These are phyloP conservation scores for Cladophialophora bantiana DNA, from an alignment of 2,329 filamentous ascomycete genomes.

Conservation along the genomic window DNA sequence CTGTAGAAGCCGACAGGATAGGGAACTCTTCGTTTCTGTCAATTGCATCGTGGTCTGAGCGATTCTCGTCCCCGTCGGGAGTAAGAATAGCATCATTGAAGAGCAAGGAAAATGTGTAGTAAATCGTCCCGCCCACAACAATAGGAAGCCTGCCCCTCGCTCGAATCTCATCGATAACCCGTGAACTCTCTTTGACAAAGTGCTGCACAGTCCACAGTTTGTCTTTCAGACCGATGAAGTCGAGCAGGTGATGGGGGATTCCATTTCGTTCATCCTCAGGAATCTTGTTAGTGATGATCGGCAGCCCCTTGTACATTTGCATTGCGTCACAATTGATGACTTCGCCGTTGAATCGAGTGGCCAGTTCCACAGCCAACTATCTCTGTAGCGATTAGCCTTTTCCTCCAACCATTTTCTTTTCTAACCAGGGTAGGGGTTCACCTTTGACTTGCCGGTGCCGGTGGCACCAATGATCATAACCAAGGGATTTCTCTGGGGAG, in stretches of 20 bases:
- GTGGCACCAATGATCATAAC: slow-evolving; percentile 87
- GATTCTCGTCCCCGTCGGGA: slow-evolving; percentile 37
- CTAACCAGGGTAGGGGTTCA: slow-evolving; percentile 50
- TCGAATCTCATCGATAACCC: slow-evolving; percentile 78
- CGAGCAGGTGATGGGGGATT: slow-evolving; percentile 86
- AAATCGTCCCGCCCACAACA: slow-evolving; percentile 92
- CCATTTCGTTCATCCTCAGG: slow-evolving; percentile 74
- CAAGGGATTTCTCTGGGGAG: slow-evolving; percentile 61
- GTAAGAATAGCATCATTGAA: slow-evolving; percentile 74
- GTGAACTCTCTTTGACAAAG: slow-evolving; percentile 74
- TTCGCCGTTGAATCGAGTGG: slow-evolving; percentile 83
- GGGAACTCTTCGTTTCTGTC: slow-evolving; percentile 52
- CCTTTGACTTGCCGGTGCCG: slow-evolving; percentile 91
- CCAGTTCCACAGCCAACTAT: slow-evolving; percentile 88
- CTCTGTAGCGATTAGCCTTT: slow-evolving; percentile 42
- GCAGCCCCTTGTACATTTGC: slow-evolving; percentile 92
- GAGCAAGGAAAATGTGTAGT: slow-evolving; percentile 88
- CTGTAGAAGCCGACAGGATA: slow-evolving; percentile 74
- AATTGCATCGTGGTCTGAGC: slow-evolving; percentile 40
- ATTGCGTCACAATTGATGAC: slow-evolving; percentile 98
- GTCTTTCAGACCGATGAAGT: slow-evolving; percentile 75
- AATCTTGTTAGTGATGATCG: slow-evolving; percentile 96
- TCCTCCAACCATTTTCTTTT: neutral
- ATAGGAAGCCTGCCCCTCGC: slow-evolving; percentile 82
- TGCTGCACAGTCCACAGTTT: slow-evolving; percentile 82